Percentiles rank a stretch among this genome's conserved stretches.
Conservation (phyloP, 306 rosid genomes). For the Cicer yamashitae region DNA sequence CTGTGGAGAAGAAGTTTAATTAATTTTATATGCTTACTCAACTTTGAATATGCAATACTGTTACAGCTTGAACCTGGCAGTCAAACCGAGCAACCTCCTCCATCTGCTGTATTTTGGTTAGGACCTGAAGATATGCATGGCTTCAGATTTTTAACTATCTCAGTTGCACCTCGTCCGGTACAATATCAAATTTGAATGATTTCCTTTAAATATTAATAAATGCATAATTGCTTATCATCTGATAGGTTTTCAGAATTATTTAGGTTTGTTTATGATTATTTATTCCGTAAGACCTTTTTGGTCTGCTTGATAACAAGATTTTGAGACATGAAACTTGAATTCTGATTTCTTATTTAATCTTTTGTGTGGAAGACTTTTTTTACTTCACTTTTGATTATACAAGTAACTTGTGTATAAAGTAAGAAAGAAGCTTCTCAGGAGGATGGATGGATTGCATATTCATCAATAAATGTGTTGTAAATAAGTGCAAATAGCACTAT, state of each 20-base stretch:
- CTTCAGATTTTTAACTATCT: conserved; percentile 91
- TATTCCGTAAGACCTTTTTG: conserved; percentile 11
- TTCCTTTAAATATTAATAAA: conserved; percentile 35
- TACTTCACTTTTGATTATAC: conserved; percentile 24
- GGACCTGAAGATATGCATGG: conserved; percentile 89
- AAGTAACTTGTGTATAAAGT: conserved; percentile 28
- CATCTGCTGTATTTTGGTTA: conserved; percentile 82
- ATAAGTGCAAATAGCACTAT: not conserved
- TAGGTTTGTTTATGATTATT: conserved; percentile 8
- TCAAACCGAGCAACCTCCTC: conserved; percentile 98
- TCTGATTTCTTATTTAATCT: conserved; percentile 2
- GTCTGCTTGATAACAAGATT: conserved; percentile 20
- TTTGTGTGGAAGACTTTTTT: not conserved
- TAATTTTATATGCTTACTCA: conserved; percentile 42
- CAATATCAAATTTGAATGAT: conserved; percentile 38
- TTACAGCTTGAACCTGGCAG: conserved; percentile 95
- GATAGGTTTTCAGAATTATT: conserved; percentile 25
- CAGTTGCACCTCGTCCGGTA: conserved; percentile 99
- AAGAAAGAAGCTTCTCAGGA: conserved; percentile 31
- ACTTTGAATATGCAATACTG: conserved; percentile 44
- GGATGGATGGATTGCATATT: conserved; percentile 24
- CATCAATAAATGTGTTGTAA: not conserved
- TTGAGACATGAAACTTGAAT: not conserved
- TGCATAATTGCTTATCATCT: conserved; percentile 17
- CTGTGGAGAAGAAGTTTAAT: conserved; percentile 32